Evolutionary conservation across 768 basidiomycete species (phyloP).

Genomic region (Cystobasidium onofrii): DNA sequence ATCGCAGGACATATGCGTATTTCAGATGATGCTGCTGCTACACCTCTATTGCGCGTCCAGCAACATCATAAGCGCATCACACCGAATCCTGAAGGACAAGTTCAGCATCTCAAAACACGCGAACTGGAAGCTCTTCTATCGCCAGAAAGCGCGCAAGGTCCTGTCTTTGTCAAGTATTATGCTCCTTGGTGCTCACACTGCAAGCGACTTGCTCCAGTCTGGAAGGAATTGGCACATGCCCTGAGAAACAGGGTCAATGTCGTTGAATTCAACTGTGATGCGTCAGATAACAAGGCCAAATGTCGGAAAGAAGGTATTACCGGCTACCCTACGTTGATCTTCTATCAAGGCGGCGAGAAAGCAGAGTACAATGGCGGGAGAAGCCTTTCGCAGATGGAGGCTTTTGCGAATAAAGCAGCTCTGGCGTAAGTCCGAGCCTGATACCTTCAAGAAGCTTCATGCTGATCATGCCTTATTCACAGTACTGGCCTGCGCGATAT

Average conservation of each 20-base stretch:
- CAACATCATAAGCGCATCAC: constrained; percentile 17
- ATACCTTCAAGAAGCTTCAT: background rate
- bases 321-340: constrained; percentile 76
- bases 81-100: constrained; percentile 20
- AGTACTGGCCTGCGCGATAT: constrained; percentile 49
- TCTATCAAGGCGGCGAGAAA: constrained; percentile 54
- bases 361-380: constrained; percentile 70
- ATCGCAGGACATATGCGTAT: background rate
- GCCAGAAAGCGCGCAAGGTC: constrained; percentile 46
- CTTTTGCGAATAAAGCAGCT: constrained; percentile 67
- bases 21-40: background rate
- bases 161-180: constrained; percentile 61
- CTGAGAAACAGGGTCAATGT: constrained; percentile 67
- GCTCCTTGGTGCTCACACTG: constrained; percentile 74
- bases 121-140: background rate
- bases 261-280: constrained; percentile 84
- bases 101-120: background rate
- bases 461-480: background rate
- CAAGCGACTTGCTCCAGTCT: constrained; percentile 64
- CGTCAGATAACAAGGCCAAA: constrained; percentile 51
- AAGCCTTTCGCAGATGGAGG: constrained; percentile 60
- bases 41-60: constrained; percentile 12
- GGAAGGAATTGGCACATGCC: constrained; percentile 62
- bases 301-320: constrained; percentile 61
- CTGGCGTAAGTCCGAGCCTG: constrained; percentile 54